phyloP scores from a whole-genome alignment of 179 eudicot species.

The Beta corolliflora region DNA sequence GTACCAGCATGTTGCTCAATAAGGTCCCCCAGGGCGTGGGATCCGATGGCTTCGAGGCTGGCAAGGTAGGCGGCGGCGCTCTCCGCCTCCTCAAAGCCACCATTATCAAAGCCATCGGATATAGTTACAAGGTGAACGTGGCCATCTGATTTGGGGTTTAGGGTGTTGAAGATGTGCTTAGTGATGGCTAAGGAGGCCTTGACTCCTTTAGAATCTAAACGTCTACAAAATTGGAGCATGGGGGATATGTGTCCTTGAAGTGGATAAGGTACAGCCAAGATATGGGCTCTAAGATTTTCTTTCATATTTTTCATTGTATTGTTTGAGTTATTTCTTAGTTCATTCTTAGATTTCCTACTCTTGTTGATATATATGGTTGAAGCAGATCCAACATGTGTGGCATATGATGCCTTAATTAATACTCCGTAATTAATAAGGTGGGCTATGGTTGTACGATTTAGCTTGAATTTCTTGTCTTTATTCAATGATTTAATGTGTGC shows the following conservation, averaged over 20 bases:
- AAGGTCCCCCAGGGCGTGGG: slow-evolving; percentile 33
- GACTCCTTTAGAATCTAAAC: slow-evolving; percentile 44
- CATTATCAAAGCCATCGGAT: slow-evolving; percentile 52
- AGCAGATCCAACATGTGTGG: not conserved
- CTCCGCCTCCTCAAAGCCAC: slow-evolving; percentile 33
- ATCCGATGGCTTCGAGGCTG: slow-evolving; percentile 31
- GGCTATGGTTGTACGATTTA: too few relatives aligned
- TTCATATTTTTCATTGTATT: not conserved
- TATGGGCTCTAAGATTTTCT: slow-evolving; percentile 28
- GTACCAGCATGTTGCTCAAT: slow-evolving; percentile 25
- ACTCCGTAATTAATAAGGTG: too few relatives aligned
- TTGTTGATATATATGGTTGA: not conserved
- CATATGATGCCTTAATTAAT: not conserved
- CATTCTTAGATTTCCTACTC: not conserved
- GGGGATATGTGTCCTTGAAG: slow-evolving; percentile 70
- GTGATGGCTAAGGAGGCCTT: slow-evolving; percentile 52
- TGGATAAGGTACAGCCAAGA: slow-evolving; percentile 48
- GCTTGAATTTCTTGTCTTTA: too few relatives aligned
- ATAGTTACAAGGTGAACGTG: slow-evolving; percentile 37
- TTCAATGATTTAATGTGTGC: too few relatives aligned
- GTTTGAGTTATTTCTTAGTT: not conserved
- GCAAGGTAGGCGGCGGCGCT: slow-evolving; percentile 28
- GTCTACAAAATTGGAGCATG: slow-evolving; percentile 54
- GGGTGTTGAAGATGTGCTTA: slow-evolving; percentile 33
- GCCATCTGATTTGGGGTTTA: slow-evolving; percentile 23